Conservation (phyloP, 345 rosid genomes). For the Lumnitzera littorea region DNA sequence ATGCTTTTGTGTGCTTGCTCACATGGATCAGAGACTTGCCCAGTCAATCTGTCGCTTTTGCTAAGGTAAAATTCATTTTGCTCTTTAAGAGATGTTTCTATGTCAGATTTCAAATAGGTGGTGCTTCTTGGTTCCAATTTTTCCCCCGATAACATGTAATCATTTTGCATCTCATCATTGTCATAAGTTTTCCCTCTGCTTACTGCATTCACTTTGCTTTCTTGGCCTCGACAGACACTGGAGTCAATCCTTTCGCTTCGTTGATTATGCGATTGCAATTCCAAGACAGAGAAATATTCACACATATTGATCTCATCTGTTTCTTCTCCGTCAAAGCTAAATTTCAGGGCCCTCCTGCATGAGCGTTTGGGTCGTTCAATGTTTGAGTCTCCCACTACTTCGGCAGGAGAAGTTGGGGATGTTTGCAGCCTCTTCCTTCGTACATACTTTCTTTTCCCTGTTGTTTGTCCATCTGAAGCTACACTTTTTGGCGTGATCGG, state of each 20-base stretch:
- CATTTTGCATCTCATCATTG: constrained; percentile 15
- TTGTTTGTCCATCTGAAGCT: constrained; percentile 27
- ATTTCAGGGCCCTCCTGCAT: constrained; percentile 53
- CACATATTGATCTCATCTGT: constrained; percentile 10
- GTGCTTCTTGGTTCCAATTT: constrained; percentile 7
- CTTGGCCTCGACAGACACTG: constrained; percentile 12
- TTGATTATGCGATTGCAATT: constrained; percentile 13
- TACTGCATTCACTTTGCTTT: constrained; percentile 28
- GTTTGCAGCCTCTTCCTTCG: constrained; percentile 25
- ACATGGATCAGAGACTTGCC: constrained; percentile 14
- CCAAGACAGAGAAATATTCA: constrained; percentile 12
- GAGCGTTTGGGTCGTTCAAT: constrained; percentile 25
- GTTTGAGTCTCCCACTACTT: constrained; percentile 23
- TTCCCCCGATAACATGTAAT: background rate
- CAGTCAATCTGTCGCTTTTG: constrained; percentile 3
- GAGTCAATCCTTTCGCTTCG: constrained; percentile 11
- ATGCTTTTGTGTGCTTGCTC: constrained; percentile 16
- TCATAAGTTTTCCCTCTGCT: constrained; percentile 18
- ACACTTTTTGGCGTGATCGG: constrained; percentile 23
- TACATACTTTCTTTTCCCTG: constrained; percentile 49
- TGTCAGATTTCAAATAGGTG: constrained; percentile 6
- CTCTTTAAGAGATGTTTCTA: constrained; percentile 9
- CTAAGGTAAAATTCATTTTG: constrained; percentile 17
- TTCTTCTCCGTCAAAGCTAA: constrained; percentile 25
- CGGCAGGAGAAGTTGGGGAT: constrained; percentile 18